Evolutionary conservation across 73 alveolate species (phyloP).

Genomic region (Stentor coeruleus): DNA sequence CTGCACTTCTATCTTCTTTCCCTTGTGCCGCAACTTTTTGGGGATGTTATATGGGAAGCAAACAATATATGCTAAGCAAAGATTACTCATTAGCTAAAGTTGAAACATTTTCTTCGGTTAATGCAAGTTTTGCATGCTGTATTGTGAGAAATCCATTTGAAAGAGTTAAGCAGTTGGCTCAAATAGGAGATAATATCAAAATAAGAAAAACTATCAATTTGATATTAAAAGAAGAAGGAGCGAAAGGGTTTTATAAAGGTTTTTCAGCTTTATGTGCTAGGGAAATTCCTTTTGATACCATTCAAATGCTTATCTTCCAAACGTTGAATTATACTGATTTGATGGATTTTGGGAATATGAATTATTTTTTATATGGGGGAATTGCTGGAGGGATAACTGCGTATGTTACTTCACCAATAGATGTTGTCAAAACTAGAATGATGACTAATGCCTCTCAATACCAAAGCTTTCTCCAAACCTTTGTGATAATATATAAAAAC

Average conservation of each 20-base stretch:
- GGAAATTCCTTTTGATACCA: constrained; percentile 62
- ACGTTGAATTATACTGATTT: constrained; percentile 22
- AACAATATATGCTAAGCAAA: constrained; percentile 5
- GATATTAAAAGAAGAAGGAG: constrained; percentile 35
- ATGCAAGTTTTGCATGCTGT: constrained; percentile 49
- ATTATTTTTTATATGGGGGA: constrained; percentile 32
- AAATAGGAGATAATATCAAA: constrained; percentile 42
- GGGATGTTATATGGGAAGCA: constrained; percentile 42
- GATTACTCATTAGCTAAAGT: neutral
- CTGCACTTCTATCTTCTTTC: constrained; percentile 60
- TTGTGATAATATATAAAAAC: neutral
- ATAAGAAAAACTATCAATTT: constrained; percentile 33
- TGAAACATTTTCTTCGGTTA: constrained; percentile 43
- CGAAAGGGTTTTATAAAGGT: constrained; percentile 60
- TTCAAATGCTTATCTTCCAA: constrained; percentile 61
- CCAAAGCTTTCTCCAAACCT: neutral
- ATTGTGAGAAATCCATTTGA: constrained; percentile 67
- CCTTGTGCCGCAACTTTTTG: constrained; percentile 76
- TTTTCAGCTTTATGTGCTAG: constrained; percentile 38
- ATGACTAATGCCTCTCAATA: constrained; percentile 46
- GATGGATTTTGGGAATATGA: neutral
- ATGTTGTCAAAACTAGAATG: constrained; percentile 55
- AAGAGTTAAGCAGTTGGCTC: constrained; percentile 50
- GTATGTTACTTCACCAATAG: constrained; percentile 62
- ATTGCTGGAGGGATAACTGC: constrained; percentile 66